Evolutionary conservation across 2,329 filamentous ascomycete species (phyloP).

Genomic region (Colletotrichum echinochloae): DNA sequence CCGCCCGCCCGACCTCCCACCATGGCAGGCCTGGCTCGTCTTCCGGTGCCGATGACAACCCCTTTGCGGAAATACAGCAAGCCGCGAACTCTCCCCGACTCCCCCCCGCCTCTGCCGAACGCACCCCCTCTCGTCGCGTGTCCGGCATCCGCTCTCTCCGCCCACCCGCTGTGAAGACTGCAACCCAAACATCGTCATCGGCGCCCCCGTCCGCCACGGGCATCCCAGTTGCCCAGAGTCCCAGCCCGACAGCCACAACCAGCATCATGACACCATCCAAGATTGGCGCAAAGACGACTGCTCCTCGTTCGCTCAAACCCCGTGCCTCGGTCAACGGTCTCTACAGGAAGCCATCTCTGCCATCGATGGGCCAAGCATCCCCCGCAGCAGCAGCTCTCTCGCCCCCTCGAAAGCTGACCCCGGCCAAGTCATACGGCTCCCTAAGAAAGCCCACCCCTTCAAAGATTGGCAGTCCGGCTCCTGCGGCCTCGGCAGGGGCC

Average conservation of each 20-base stretch:
- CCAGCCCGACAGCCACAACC: slow-evolving; percentile 55
- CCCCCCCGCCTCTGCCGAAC: slow-evolving; percentile 56
- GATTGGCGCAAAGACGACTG: slow-evolving; percentile 60
- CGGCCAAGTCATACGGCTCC: slow-evolving; percentile 34
- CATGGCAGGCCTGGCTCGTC: slow-evolving; percentile 68
- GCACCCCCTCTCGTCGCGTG: slow-evolving; percentile 54
- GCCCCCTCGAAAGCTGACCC: slow-evolving; percentile 23
- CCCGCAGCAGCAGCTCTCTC: slow-evolving; percentile 7
- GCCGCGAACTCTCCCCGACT: slow-evolving; percentile 59
- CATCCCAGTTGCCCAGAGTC: slow-evolving; percentile 48
- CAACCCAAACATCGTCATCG: slow-evolving; percentile 42
- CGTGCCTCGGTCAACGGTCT: slow-evolving; percentile 66
- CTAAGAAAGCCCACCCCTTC: slow-evolving; percentile 25
- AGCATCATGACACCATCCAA: slow-evolving; percentile 50
- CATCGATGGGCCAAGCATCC: slow-evolving; percentile 49
- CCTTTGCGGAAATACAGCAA: slow-evolving; percentile 55
- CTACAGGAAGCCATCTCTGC: slow-evolving; percentile 66
- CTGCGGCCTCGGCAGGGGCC: slow-evolving; percentile 45
- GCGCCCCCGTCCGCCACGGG: slow-evolving; percentile 49
- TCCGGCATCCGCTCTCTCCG: slow-evolving; percentile 52
- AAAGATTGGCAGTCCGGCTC: slow-evolving; percentile 13
- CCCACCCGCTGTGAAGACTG: slow-evolving; percentile 48
- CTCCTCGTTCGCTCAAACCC: slow-evolving; percentile 59
- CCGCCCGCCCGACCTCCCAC: slow-evolving; percentile 62
- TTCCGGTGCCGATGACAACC: slow-evolving; percentile 59